Conservation (phyloP, 805 yeast species). For the Nakazawaea pomicola region DNA sequence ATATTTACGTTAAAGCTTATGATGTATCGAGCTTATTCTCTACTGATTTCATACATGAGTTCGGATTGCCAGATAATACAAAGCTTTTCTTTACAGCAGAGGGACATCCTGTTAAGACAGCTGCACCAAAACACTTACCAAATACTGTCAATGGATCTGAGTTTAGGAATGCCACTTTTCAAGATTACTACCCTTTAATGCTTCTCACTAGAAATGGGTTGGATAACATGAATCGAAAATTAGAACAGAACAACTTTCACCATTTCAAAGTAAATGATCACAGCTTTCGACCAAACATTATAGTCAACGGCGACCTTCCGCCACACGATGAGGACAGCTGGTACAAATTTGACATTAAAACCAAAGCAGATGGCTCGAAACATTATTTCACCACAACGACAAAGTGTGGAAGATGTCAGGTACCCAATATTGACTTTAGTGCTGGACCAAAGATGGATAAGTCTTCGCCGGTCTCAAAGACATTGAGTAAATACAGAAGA, state of each 20-base stretch:
- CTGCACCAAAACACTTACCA: conserved; percentile 16
- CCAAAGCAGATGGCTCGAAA: conserved; percentile 7
- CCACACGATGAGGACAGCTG: conserved; percentile 25
- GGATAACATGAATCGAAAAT: conserved; percentile 14
- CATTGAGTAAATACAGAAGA: conserved; percentile 23
- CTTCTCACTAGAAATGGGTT: conserved; percentile 19
- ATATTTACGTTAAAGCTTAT: background rate
- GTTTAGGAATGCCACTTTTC: conserved; percentile 21
- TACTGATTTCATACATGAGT: background rate
- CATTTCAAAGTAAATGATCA: conserved; percentile 14
- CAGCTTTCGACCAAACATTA: conserved; percentile 24
- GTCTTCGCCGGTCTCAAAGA: conserved; percentile 19
- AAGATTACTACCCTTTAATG: conserved; percentile 26
- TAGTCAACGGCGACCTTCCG: conserved; percentile 15
- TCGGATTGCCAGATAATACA: conserved; percentile 9
- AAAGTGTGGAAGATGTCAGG: conserved; percentile 24
- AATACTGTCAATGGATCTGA: conserved; percentile 5
- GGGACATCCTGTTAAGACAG: conserved; percentile 22
- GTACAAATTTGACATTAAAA: conserved; percentile 18
- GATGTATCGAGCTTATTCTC: conserved; percentile 2
- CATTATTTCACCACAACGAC: conserved; percentile 18
- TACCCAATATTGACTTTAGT: conserved; percentile 22
- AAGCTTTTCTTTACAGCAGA: conserved; percentile 19
- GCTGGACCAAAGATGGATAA: conserved; percentile 14
- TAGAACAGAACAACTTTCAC: conserved; percentile 11